Evolutionary conservation across 2,329 filamentous ascomycete genomes (phyloP).

Genomic region (Penicillium freii): DNA sequence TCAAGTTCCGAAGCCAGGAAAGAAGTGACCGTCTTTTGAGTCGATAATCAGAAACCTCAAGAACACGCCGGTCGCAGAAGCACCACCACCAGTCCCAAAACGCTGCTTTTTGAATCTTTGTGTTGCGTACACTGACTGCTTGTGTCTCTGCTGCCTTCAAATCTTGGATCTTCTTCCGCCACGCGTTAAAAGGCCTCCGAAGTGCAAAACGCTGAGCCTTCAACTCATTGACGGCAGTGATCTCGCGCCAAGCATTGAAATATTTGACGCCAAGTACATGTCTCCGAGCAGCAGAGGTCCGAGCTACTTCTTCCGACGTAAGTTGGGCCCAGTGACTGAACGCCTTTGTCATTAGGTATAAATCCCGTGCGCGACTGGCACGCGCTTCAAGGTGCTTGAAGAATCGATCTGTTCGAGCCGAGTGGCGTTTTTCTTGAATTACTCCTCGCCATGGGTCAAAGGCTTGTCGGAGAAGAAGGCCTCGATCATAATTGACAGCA

Average conservation of each 20-base stretch:
- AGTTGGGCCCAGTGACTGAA: conserved; percentile 68
- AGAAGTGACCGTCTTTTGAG: conserved; percentile 43
- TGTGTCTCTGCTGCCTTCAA: conserved; percentile 36
- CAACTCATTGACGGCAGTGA: conserved; percentile 60
- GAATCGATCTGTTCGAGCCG: conserved; percentile 51
- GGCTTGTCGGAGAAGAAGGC: conserved; percentile 52
- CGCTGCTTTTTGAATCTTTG: conserved; percentile 31
- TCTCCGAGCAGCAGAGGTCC: conserved; percentile 65
- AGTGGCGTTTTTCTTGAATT: conserved; percentile 42
- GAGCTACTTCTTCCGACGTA: conserved; percentile 63
- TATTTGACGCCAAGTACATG: conserved; percentile 68
- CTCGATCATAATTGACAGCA: conserved; percentile 52
- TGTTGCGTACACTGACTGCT: conserved; percentile 32
- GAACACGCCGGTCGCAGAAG: conserved; percentile 45
- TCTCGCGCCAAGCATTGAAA: conserved; percentile 67
- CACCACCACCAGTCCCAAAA: conserved; percentile 48
- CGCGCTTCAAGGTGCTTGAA: conserved; percentile 58
- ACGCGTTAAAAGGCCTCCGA: conserved; percentile 55
- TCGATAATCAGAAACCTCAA: conserved; percentile 43
- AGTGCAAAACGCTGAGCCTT: conserved; percentile 53
- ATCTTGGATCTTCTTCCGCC: conserved; percentile 46
- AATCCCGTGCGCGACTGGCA: conserved; percentile 62
- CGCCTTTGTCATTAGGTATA: conserved; percentile 63
- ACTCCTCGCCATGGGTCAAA: conserved; percentile 52
- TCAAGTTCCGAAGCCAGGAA: conserved; percentile 41